Base-by-base conservation (phyloP, 2,329 filamentous ascomycete genomes). In the Trichoderma hamatum region DNA sequence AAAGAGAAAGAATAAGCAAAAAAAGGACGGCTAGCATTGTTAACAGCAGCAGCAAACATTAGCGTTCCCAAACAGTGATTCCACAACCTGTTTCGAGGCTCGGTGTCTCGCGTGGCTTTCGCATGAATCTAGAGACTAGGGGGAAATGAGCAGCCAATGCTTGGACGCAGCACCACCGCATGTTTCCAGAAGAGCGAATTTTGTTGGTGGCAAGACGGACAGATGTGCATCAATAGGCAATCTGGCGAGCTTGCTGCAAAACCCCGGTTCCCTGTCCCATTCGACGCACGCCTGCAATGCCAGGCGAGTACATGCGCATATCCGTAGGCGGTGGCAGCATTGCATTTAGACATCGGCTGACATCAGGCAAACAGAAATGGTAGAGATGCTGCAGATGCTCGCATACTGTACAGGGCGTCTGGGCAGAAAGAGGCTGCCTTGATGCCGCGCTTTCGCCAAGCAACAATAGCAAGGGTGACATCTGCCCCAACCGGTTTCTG, bases 171-270 rank as follows among this genome's bases (percentile, higher is more conserved):
- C 51, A 19, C 21, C 30, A 46, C 49, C 4, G 63, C 64, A 61
- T 70, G 63, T 46, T 69, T 69, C 62, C 58, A 49, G 68, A 69
- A 69, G 43, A 64, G 68, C 54, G 67, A 69, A 56, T 63, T 49
- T n/a, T 64, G 36, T 59, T 69, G 59, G 39, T 49, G 52, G 67
- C 32, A 9, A 65, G 67, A 66, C 61, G 60, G 28, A 36, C 56
- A 54, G 43, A 49, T 28, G 62, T 65, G 54, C 63, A 49, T 67
- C 52, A 54, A 30, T 43, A 21, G 36, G 60, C 60, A 55, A 67
- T 69, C 62, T 60, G 68, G 30, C 46, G 62, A 60, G 26, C 62
- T 67, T 59, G 56, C 43, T 56, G 56, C 30, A 61, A 59, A 36
- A 52, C 54, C 68, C 56, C 51, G 46, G 63, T 21, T 67, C 68